Conservation (phyloP, 176 grass and related monocot species). For the Calamus simplicifolius region DNA sequence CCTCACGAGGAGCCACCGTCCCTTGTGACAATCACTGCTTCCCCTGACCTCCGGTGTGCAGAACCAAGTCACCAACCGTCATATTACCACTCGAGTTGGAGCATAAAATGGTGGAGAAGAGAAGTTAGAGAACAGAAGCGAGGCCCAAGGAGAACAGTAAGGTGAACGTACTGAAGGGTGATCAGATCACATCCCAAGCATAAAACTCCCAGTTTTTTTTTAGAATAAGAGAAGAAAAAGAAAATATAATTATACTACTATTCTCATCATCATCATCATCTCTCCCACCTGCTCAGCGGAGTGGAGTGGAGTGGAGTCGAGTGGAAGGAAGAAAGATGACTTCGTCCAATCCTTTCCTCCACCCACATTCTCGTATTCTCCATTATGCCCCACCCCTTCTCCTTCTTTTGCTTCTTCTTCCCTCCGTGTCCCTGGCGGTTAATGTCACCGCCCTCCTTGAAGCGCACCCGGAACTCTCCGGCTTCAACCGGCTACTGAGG, state of each 20-base stretch:
- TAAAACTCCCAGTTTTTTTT: no score
- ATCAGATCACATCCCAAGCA: neutral
- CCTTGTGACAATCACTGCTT: no score
- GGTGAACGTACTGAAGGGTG: neutral
- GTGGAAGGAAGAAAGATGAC: slow-evolving; percentile 11
- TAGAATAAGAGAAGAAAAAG: no score
- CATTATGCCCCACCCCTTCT: slow-evolving; percentile 16
- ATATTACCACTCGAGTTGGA: no score
- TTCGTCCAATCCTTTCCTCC: slow-evolving; percentile 1
- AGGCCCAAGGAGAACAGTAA: neutral
- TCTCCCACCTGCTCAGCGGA: neutral
- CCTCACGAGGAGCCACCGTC: no score
- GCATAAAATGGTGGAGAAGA: neutral
- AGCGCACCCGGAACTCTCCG: slow-evolving; percentile 46
- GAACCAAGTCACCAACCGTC: no score
- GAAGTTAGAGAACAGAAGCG: no score
- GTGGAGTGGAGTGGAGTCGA: neutral
- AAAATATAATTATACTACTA: slow-evolving; percentile 1
- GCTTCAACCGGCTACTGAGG: slow-evolving; percentile 55
- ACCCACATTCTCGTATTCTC: neutral
- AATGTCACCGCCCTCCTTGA: slow-evolving; percentile 72
- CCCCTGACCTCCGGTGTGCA: no score
- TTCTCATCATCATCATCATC: slow-evolving; percentile 7
- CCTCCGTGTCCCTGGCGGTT: slow-evolving; percentile 25
- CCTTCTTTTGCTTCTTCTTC: slow-evolving; percentile 15